A percentile compares a stretch with the other conserved stretches of the same genome.
Conservation (phyloP, 2,329 filamentous ascomycete genomes). For the Sporothrix protearum region DNA sequence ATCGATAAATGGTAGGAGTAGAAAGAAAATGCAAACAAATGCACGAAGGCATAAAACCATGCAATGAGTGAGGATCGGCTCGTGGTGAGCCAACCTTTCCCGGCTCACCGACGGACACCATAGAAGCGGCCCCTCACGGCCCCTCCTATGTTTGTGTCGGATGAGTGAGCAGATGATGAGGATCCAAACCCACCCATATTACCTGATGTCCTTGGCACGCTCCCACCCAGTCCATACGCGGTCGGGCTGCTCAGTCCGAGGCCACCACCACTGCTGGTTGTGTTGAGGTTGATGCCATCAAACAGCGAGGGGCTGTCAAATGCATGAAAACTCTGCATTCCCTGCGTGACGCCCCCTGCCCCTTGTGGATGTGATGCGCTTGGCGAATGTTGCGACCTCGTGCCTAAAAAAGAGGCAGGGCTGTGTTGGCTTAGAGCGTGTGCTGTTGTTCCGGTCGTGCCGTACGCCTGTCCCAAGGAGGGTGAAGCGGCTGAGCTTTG, state of each 20-base stretch:
- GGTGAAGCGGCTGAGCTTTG: conserved; percentile 25
- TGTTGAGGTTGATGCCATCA: conserved; percentile 35
- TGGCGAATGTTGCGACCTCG: conserved; percentile 28
- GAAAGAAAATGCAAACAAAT: background rate
- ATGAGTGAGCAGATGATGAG: conserved; percentile 29
- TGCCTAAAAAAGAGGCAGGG: conserved; percentile 26
- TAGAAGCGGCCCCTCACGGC: conserved; percentile 28
- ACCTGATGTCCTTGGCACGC: conserved; percentile 31
- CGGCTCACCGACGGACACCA: conserved; percentile 26
- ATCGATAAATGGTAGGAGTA: background rate
- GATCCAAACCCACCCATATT: conserved; percentile 25
- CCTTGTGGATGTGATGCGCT: conserved; percentile 21
- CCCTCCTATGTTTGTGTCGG: conserved; percentile 30
- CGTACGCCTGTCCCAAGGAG: conserved; percentile 25
- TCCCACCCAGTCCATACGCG: conserved; percentile 31
- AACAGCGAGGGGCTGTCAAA: conserved; percentile 29
- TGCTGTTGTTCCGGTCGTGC: background rate
- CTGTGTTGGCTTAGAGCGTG: conserved; percentile 24
- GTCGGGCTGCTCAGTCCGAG: conserved; percentile 30
- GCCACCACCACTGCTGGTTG: conserved; percentile 29
- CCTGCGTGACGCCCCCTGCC: conserved; percentile 22
- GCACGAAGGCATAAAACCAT: too few species aligned
- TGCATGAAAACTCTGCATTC: conserved; percentile 29
- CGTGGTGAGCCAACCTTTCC: too few species aligned
- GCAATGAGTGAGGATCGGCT: too few species aligned